These are phyloP conservation scores for Umbellularia californica DNA, from an alignment of 164 flowering plant genomes.

Conservation along the genomic window DNA sequence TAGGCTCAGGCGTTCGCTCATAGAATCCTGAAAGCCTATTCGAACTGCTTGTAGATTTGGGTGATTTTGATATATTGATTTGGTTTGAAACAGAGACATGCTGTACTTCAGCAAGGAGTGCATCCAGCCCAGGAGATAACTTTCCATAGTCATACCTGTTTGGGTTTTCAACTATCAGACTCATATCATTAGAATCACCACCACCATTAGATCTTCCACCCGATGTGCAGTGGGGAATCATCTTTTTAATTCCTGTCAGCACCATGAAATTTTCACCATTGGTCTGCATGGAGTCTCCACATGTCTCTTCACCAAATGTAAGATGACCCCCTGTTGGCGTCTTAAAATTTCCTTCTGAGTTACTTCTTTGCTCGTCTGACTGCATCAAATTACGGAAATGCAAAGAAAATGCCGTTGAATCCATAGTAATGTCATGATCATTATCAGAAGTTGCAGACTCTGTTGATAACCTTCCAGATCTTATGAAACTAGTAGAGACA, in stretches of 20 bases:
- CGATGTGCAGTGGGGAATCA: conserved; percentile 16
- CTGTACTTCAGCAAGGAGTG: conserved; percentile 45
- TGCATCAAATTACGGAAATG: conserved; percentile 72
- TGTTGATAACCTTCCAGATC: conserved; percentile 51
- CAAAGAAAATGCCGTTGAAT: conserved; percentile 87
- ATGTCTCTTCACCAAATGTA: conserved; percentile 46
- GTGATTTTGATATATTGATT: conserved; percentile 13
- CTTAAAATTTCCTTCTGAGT: conserved; percentile 40
- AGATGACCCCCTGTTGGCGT: conserved; percentile 47
- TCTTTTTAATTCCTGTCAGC: conserved; percentile 47
- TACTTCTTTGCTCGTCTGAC: conserved; percentile 25
- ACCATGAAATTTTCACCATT: conserved; percentile 53
- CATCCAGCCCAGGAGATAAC: conserved; percentile 59
- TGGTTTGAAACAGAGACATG: conserved; percentile 17
- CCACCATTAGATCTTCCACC: conserved; percentile 29
- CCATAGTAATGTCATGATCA: conserved; percentile 74
- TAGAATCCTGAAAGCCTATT: conserved; percentile 5
- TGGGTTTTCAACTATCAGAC: conserved; percentile 54
- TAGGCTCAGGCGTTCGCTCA: background rate
- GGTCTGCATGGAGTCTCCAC: conserved; percentile 21
- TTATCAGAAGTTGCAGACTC: conserved; percentile 67
- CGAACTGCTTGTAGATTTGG: conserved; percentile 5
- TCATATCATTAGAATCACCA: conserved; percentile 69
- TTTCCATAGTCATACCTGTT: conserved; percentile 59
- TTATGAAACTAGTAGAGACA: conserved; percentile 74